These are phyloP conservation scores for Penicillium sp. DNA, from an alignment of 2,329 filamentous ascomycete genomes.

Conservation along the genomic window DNA sequence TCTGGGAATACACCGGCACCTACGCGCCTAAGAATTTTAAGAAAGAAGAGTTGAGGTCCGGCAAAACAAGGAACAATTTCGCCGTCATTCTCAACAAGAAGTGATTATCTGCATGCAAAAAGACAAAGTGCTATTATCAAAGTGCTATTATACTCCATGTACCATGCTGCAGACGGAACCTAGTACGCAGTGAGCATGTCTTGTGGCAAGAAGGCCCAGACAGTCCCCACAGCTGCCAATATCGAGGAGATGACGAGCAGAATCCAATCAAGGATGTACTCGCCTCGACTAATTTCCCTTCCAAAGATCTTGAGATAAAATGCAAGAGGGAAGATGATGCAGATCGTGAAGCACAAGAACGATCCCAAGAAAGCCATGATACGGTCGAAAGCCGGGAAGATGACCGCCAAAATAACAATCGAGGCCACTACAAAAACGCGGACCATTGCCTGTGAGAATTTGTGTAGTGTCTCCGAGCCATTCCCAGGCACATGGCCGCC, in stretches of 20 bases:
- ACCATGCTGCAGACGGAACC: background rate
- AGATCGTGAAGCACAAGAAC: slow-evolving; percentile 89
- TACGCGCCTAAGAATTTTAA: slow-evolving; percentile 48
- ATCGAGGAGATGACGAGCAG: slow-evolving; percentile 68
- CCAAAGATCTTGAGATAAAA: slow-evolving; percentile 92
- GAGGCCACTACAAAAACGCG: slow-evolving; percentile 66
- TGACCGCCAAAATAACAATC: slow-evolving; percentile 71
- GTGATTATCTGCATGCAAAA: slow-evolving; percentile 9
- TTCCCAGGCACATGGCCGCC: slow-evolving; percentile 40
- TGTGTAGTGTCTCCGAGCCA: slow-evolving; percentile 52
- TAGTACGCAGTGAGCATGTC: slow-evolving; percentile 59
- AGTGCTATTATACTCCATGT: background rate
- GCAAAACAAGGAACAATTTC: slow-evolving; percentile 83
- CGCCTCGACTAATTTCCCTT: slow-evolving; percentile 61
- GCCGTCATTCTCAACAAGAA: slow-evolving; percentile 62
- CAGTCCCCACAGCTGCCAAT: slow-evolving; percentile 73
- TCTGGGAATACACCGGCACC: slow-evolving; percentile 63
- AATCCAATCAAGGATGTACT: slow-evolving; percentile 65
- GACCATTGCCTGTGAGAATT: slow-evolving; percentile 57
- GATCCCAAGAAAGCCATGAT: slow-evolving; percentile 91
- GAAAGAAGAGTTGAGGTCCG: slow-evolving; percentile 76
- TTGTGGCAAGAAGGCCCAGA: slow-evolving; percentile 85
- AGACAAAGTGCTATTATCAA: background rate
- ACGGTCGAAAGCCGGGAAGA: slow-evolving; percentile 77
- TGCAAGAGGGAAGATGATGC: slow-evolving; percentile 80